Base-by-base conservation (phyloP, 2,329 filamentous ascomycete species). In the Chaetomium strumarium region DNA sequence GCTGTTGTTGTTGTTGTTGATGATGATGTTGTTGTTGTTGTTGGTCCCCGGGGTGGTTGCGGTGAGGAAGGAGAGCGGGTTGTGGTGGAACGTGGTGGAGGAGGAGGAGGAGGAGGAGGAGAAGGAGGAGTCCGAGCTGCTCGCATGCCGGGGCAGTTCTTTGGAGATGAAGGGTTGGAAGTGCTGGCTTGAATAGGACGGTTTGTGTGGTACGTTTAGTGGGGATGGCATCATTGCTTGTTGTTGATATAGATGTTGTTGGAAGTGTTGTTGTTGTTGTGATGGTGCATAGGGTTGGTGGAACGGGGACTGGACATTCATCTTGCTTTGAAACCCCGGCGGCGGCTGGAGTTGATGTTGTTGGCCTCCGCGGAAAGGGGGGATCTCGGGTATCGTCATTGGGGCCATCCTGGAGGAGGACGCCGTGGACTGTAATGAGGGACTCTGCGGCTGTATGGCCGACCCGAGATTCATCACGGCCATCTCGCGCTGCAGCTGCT, bases 401-500 rank as follows among this genome's bases (percentile, higher is more conserved):
- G 71, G 67, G 1, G 60, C 64, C 11, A 69, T 49, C 40, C 70
- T 74, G 1, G 74, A 70, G 17, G 67, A 65, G 0, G 69, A 66
- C 43, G 48, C 46, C 2, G 68, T 68, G 12, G 68, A 62, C 6
- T 68, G 67, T 12, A 58, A 46, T 30, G 70, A 68, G 11, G 69
- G 63, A 24, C 65, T 65, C 7, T 69, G 65, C 42, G 70, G 70
- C 10, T 67, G 61, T 11, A 71, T 66, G 13, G 68, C 67, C 2
- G 68, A 57, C 8, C 68, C 69, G 41, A 85, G 67, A 50, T 77
- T 80, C 58, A 85, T 68, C 58, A 74, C 73, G 30, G 73, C 73
- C 71, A 85, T 79, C 56, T 85, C 83, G 52, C 76, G 76, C 58
- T 81, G 80, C n/a, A 86, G 67, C 64, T 86, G 80, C 37, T 80